phyloP scores from a whole-genome alignment of 2,329 filamentous ascomycete genomes.

The Cladosporium cucumerinum region DNA sequence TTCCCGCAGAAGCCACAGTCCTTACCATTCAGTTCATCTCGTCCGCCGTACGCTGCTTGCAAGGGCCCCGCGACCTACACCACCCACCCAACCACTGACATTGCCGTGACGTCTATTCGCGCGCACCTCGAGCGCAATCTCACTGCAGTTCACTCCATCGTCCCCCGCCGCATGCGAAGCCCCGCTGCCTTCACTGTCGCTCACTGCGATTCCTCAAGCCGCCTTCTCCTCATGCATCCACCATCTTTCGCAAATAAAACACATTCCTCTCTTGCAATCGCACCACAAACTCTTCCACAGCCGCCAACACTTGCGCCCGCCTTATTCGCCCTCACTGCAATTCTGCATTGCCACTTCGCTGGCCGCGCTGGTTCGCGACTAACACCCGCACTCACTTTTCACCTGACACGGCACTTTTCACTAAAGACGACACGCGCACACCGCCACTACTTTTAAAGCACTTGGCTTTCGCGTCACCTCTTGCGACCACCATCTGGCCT shows the following conservation, averaged over 20 bases:
- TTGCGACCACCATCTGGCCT: background rate
- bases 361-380: constrained; percentile 5
- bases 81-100: background rate
- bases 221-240: constrained; percentile 1
- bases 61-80: background rate
- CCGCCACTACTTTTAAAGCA: background rate
- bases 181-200: background rate
- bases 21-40: background rate
- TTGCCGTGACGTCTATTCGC: background rate
- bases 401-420: background rate
- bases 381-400: background rate
- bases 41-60: background rate
- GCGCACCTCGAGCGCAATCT: background rate
- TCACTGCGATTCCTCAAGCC: background rate
- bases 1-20: background rate
- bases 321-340: background rate
- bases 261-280: background rate
- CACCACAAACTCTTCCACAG: background rate
- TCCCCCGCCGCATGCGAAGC: background rate
- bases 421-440: background rate
- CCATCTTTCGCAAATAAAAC: background rate
- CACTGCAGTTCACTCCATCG: background rate
- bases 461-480: background rate
- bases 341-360: background rate
- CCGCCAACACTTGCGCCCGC: background rate